Evolutionary conservation across 2,329 filamentous ascomycete genomes (phyloP), one percentile per base, ranked within the genome.

Genomic region (Mycosphaerella arachidis): DNA sequence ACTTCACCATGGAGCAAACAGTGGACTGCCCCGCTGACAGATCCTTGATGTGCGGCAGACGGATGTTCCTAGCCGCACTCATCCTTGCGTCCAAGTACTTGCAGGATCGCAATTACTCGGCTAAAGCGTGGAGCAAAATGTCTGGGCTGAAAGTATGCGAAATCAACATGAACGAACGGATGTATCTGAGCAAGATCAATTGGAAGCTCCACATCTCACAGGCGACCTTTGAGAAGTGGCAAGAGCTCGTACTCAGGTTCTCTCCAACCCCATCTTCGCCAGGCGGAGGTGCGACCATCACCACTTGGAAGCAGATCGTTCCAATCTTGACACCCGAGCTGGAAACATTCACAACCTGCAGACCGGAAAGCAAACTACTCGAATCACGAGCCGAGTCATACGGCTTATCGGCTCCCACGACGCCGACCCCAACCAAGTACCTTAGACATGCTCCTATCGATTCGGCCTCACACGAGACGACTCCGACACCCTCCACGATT

Each of bases 121-220:
- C 94, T 53, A 88, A 93, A 58, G 94, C 94, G 46, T 99, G 94
- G 94, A 97, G 93, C 76, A 97, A 96, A 81, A 99, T 99, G 68
- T 97, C 94, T 18, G 94, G 94, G n/a, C 81, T 99, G 59, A 91
- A 90, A 73, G 92, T 92, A 3, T 81, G 85, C 58, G 94, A 99
- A 77, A 97, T 99, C 76, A 97, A 97, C 77, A 89, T 92, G 72
- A 97, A 97, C 74, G 94, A 99, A 78, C 88, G 95, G 75, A 87
- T 90, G 18, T 99, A 97, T 74, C 83, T 99, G 51, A 79, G 88
- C 62, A 90, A 92, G 50, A 91, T 99, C 63, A 88, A 91, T 74
- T 99, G 93, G 92, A 91, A 92, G 70, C 84, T 99, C 31, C 94
- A 99, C 75, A 93, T 99, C 64, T 88, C 91, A 0, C 92, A 97